Base-by-base conservation (phyloP, 2,329 filamentous ascomycete genomes). In the Talaromyces sp. region DNA sequence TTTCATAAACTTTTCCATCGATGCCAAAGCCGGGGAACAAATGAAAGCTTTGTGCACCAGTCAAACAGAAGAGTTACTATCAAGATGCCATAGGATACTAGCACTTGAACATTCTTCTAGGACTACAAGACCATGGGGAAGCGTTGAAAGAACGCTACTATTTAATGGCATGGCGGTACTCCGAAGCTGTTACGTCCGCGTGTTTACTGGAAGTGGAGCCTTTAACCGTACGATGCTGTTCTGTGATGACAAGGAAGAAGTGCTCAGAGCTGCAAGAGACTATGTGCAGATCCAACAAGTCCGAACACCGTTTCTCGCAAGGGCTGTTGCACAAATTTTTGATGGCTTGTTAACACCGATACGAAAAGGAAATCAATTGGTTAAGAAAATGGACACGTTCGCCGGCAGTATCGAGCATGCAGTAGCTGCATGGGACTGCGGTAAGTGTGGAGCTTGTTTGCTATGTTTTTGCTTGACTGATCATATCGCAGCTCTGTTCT, bases 121-220 rank as follows among this genome's bases (percentile, higher is more conserved):
- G 11, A 19, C 17, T 35, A 52, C 53, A 17, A 55, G 56, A 24
- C 27, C 19, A 14, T 58, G 55, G 55, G 61, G 60, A n/a, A 59
- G 60, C 24, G 43, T 56, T 21, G 68, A 73, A 35, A 66, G 67
- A 12, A 70, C 71, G 9, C 62, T 74, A 27, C 62, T 72, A 57
- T 74, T 73, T 64, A 72, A 74, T 54, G 70, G 69, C 56, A 67
- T 71, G 27, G 71, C 70, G 1, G 58, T 74, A 12, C 63, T 75
- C 24, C 68, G 70, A 17, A 72, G 70, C 58, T 70, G 69, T 17
- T 70, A 70, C 60, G 67, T 69, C 17, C 67, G 72, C 8, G 65
- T 69, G 6, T 70, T 72, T 24, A 67, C 69, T 0, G 64, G 67
- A n/a, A 65, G 65, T 43, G 66, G 67, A 12, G 60, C 64, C 1